Evolutionary conservation across 2,329 filamentous ascomycete genomes (phyloP).

Genomic region (Ambrosiella beaveri): DNA sequence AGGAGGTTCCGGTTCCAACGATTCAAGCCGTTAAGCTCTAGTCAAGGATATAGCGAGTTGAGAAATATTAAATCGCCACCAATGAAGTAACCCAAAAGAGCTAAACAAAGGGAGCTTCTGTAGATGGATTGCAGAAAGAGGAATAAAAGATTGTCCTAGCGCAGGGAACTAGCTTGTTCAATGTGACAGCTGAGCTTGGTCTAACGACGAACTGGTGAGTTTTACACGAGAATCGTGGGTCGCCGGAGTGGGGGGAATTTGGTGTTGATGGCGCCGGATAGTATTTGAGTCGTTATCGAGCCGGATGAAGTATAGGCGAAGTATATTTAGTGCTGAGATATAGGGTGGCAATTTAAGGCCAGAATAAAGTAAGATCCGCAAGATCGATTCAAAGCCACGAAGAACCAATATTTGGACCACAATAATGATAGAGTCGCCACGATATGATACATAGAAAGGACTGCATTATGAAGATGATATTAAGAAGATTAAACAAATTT

Average conservation of each 20-base stretch:
- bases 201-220: background rate
- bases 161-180: conserved; percentile 1
- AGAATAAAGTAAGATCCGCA: background rate
- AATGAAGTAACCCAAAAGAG: background rate
- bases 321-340: background rate
- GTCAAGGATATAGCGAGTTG: background rate
- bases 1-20: background rate
- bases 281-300: no score
- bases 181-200: background rate
- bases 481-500: background rate
- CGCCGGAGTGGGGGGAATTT: background rate
- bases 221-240: background rate
- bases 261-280: background rate
- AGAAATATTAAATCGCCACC: background rate
- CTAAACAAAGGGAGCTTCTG: background rate
- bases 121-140: background rate
- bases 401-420: background rate
- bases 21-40: background rate
- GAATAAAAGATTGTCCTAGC: background rate
- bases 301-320: background rate
- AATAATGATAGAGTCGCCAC: background rate
- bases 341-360: background rate
- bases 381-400: background rate
- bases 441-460: background rate
- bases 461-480: background rate